These are phyloP conservation scores for Penicillium waksmanii DNA, from an alignment of 495 filamentous ascomycete species.

Conservation along the genomic window DNA sequence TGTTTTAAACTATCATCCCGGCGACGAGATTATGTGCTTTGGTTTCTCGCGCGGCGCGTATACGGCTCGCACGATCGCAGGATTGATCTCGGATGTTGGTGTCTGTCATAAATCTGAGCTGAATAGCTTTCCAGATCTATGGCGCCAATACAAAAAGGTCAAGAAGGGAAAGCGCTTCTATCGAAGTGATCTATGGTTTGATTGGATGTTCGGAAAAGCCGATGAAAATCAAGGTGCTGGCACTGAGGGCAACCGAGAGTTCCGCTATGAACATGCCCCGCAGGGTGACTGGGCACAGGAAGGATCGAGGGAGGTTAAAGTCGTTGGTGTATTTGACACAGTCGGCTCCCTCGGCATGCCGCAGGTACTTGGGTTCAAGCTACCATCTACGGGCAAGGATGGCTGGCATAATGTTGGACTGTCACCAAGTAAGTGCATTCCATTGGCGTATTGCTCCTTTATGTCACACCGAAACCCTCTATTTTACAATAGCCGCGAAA, in stretches of 20 bases:
- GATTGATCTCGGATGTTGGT: slow-evolving; percentile 54
- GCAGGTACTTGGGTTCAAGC: slow-evolving; percentile 23
- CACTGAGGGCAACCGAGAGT: not conserved
- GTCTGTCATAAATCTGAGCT: slow-evolving; percentile 41
- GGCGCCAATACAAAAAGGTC: slow-evolving; percentile 50
- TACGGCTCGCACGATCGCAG: slow-evolving; percentile 57
- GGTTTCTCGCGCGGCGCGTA: slow-evolving; percentile 64
- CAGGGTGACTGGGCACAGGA: slow-evolving; percentile 22
- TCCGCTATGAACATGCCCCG: slow-evolving; percentile 8
- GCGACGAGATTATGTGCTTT: slow-evolving; percentile 61
- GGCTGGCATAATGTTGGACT: slow-evolving; percentile 25
- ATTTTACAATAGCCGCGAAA: not conserved
- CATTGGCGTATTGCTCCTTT: not conserved
- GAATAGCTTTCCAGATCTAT: slow-evolving; percentile 49
- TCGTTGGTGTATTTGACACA: slow-evolving; percentile 64
- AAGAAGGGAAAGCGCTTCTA: slow-evolving; percentile 28
- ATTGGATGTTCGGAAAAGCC: slow-evolving; percentile 26
- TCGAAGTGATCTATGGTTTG: slow-evolving; percentile 22
- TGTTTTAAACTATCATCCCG: slow-evolving; percentile 44
- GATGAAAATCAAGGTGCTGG: slow-evolving; percentile 29
- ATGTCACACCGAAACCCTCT: not conserved
- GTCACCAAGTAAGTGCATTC: slow-evolving; percentile 21
- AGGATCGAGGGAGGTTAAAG: slow-evolving; percentile 30
- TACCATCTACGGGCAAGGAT: slow-evolving; percentile 16
- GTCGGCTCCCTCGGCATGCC: slow-evolving; percentile 46